Conservation (phyloP, 805 yeast genomes). For the Yarrowia hollandica region DNA sequence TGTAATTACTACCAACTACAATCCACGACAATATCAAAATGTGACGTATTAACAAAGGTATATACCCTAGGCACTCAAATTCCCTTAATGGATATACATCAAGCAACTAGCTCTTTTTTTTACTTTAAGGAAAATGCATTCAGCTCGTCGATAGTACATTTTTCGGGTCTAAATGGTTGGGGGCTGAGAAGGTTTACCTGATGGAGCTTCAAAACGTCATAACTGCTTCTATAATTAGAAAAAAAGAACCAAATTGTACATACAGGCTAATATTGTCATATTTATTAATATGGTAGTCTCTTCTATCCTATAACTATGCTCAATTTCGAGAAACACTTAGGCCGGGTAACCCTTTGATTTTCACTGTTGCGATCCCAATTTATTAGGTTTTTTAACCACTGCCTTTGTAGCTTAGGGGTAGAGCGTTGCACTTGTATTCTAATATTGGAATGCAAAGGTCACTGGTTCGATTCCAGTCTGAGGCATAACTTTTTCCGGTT, state of each 20-base stretch:
- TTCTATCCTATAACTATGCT: not conserved
- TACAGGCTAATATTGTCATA: too few species aligned
- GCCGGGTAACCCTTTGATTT: not conserved
- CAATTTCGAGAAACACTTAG: not conserved
- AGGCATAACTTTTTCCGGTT: not conserved
- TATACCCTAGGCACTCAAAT: too few species aligned
- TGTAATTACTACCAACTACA: too few species aligned
- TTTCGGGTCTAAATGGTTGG: not conserved
- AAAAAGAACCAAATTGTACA: not conserved
- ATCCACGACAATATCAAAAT: too few species aligned
- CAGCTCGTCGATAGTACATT: not conserved
- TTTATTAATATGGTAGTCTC: too few species aligned
- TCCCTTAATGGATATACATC: too few species aligned
- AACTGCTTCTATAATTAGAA: not conserved
- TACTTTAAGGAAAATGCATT: not conserved
- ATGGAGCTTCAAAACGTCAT: not conserved
- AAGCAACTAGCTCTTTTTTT: too few species aligned
- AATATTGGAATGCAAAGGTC: conserved; percentile 26
- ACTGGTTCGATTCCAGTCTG: conserved; percentile 30
- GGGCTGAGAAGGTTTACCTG: not conserved
- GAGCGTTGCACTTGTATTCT: conserved; percentile 29
- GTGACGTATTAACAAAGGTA: too few species aligned
- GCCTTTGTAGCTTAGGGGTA: conserved; percentile 30
- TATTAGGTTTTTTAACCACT: not conserved
- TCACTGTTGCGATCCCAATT: not conserved